A percentile compares a stretch with the other conserved stretches of the same genome.
These are phyloP conservation scores for Marasmius oreades DNA, from an alignment of 1,284 basidiomycete species.

Conservation along the genomic window DNA sequence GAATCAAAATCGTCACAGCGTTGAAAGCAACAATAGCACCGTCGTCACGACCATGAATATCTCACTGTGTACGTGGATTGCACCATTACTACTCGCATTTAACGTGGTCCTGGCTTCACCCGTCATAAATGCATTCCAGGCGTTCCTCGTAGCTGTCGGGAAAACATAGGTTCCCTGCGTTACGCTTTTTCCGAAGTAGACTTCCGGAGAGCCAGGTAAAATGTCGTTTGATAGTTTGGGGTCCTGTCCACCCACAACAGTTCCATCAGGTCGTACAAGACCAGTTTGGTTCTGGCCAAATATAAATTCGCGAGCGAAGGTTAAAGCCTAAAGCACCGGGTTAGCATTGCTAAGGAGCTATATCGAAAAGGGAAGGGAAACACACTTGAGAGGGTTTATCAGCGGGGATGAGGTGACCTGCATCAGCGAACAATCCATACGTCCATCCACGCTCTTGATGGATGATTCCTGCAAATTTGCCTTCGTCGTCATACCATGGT, in stretches of 20 bases:
- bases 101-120: neutral
- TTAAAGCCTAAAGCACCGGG: conserved; percentile 39
- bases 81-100: neutral
- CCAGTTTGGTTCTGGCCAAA: conserved; percentile 53
- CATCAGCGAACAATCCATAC: conserved; percentile 53
- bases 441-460: conserved; percentile 72
- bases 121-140: neutral
- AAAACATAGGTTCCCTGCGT: neutral
- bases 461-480: conserved; percentile 61
- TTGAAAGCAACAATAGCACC: neutral
- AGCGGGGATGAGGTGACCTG: conserved; percentile 56
- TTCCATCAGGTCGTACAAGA: conserved; percentile 32
- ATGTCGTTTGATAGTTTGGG: conserved; percentile 38
- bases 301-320: conserved; percentile 57
- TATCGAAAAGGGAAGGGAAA: neutral
- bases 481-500: conserved; percentile 56
- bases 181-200: conserved; percentile 42
- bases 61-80: neutral
- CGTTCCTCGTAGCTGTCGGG: neutral
- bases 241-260: conserved; percentile 56
- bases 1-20: neutral
- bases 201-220: conserved; percentile 46
- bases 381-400: conserved; percentile 50
- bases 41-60: neutral
- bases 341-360: conserved; percentile 2